Conservation (phyloP, 305 asterid genomes). For the Plantago lanceolata region DNA sequence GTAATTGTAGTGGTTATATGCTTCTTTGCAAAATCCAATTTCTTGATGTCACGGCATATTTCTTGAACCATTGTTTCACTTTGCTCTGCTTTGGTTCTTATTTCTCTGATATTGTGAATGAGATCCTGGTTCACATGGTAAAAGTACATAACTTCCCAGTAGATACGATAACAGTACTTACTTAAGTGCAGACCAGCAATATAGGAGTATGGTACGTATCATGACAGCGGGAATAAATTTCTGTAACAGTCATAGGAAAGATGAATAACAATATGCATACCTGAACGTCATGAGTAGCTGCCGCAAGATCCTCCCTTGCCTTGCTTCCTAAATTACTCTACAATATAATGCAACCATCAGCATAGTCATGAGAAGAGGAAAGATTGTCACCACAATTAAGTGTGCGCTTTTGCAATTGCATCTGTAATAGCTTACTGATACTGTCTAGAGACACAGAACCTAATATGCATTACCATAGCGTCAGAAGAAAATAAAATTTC, state of each 20-base stretch:
- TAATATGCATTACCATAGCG: constrained; percentile 7
- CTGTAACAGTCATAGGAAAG: constrained; percentile 11
- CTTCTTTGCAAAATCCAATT: constrained; percentile 96
- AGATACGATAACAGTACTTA: constrained; percentile 1
- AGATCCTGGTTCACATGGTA: constrained; percentile 65
- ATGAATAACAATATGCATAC: constrained; percentile 34
- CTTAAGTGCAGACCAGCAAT: constrained; percentile 4
- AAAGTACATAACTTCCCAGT: constrained; percentile 17
- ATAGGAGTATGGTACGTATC: constrained; percentile 5
- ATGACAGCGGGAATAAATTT: constrained; percentile 10
- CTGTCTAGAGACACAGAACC: background rate
- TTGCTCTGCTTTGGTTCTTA: constrained; percentile 95
- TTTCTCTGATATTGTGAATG: constrained; percentile 89
- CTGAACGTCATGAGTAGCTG: constrained; percentile 90
- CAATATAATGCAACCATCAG: constrained; percentile 18
- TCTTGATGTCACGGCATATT: constrained; percentile 98
- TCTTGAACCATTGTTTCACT: constrained; percentile 99
- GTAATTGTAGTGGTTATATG: constrained; percentile 95
- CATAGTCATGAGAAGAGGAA: constrained; percentile 18
- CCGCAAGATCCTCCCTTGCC: constrained; percentile 96
- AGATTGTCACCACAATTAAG: constrained; percentile 6
- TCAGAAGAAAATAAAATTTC: background rate
- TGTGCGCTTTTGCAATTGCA: background rate
- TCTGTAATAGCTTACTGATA: background rate
- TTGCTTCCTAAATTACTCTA: constrained; percentile 94